phyloP scores from a whole-genome alignment of 495 filamentous ascomycete species.

The Bombardia bombarda region DNA sequence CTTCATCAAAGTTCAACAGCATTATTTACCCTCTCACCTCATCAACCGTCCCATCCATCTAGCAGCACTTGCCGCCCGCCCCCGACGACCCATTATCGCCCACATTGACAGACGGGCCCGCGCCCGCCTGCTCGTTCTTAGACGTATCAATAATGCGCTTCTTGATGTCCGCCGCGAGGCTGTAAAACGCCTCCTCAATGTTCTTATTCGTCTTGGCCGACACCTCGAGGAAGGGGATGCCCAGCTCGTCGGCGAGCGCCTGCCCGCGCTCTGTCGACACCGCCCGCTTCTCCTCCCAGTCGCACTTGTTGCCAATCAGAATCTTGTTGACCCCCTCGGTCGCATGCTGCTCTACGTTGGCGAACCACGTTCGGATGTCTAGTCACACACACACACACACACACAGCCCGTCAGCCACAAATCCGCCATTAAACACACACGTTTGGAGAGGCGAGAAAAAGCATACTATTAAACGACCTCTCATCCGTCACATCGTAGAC shows the following conservation, averaged over 20 bases:
- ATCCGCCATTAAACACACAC: too few species aligned
- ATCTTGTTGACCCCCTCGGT: constrained; percentile 99
- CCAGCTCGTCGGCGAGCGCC: constrained; percentile 87
- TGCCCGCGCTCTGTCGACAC: constrained; percentile 92
- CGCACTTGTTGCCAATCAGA: constrained; percentile 98
- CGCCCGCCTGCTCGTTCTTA: constrained; percentile 63
- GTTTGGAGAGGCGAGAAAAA: too few species aligned
- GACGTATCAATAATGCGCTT: constrained; percentile 84
- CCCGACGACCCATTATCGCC: constrained; percentile 52
- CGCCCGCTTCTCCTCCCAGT: constrained; percentile 98
- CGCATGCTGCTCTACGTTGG: constrained; percentile 97
- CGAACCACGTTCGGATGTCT: constrained; percentile 99
- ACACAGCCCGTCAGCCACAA: neutral
- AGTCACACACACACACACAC: neutral
- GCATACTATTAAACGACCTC: constrained; percentile 90
- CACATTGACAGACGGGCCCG: constrained; percentile 58
- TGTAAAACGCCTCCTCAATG: constrained; percentile 98
- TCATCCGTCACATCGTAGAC: constrained; percentile 99
- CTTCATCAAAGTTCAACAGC: too few species aligned
- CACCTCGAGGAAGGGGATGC: constrained; percentile 97
- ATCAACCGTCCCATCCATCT: too few species aligned
- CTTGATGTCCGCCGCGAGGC: constrained; percentile 93
- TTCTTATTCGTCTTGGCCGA: constrained; percentile 99
- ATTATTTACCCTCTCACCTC: too few species aligned
- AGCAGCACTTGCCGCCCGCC: constrained; percentile 83